Evolutionary conservation across 805 yeast genomes (phyloP).

Genomic region (Ogataea dorogensis): DNA sequence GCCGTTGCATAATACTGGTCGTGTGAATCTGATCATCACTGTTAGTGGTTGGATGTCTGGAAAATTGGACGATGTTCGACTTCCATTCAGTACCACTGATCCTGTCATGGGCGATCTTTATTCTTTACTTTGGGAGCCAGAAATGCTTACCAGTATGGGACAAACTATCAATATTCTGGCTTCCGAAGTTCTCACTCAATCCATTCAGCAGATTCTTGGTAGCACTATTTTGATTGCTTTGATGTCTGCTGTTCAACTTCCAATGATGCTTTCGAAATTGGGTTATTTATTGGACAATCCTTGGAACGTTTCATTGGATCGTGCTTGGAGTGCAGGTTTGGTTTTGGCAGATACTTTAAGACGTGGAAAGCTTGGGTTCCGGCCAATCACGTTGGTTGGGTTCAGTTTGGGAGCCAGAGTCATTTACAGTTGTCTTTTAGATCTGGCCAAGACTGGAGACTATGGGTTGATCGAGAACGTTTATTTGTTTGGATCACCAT

Average conservation of each 20-base stretch:
- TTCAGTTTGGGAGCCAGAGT: conserved; percentile 92
- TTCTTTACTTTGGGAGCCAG: conserved; percentile 96
- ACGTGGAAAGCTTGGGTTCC: conserved; percentile 81
- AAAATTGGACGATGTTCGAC: conserved; percentile 88
- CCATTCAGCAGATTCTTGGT: conserved; percentile 93
- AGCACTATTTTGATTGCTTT: conserved; percentile 84
- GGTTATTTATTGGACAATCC: conserved; percentile 93
- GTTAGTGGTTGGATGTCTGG: conserved; percentile 99
- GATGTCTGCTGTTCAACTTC: conserved; percentile 90
- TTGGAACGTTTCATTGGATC: conserved; percentile 94
- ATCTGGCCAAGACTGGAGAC: conserved; percentile 81
- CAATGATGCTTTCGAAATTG: conserved; percentile 85
- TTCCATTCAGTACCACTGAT: conserved; percentile 94
- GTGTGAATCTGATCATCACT: conserved; percentile 83
- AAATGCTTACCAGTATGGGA: conserved; percentile 92
- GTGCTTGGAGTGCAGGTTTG: conserved; percentile 96
- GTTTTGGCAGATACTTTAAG: conserved; percentile 88
- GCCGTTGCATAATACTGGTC: conserved; percentile 86
- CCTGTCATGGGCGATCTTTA: conserved; percentile 97
- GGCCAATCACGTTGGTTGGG: conserved; percentile 91
- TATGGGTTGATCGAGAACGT: conserved; percentile 89
- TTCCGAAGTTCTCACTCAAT: conserved; percentile 86
- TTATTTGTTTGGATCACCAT: conserved; percentile 82
- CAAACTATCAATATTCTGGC: conserved; percentile 93
- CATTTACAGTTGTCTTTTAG: conserved; percentile 84